Percentiles rank a stretch among this genome's conserved stretches.
These are phyloP conservation scores for Acanthamoeba sp. DNA, from an alignment of 208 protist species.

Conservation along the genomic window DNA sequence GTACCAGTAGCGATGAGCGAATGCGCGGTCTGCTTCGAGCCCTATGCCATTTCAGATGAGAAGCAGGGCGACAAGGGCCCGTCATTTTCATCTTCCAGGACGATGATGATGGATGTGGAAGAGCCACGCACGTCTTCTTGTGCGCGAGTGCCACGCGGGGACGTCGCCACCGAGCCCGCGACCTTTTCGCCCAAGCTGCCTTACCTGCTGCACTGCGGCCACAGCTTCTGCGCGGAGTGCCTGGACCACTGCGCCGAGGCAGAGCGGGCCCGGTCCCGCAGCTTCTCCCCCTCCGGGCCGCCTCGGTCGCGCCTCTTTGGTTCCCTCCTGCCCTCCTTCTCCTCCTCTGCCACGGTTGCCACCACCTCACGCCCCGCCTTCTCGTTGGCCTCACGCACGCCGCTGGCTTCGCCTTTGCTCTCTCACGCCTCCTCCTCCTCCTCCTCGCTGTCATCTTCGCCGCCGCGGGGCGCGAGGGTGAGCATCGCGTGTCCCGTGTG, in stretches of 20 bases:
- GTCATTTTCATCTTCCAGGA: no score
- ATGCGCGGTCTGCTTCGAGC: not conserved
- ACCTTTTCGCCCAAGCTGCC: not conserved
- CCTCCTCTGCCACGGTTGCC: not conserved
- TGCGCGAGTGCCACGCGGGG: no score
- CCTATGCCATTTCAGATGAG: not conserved
- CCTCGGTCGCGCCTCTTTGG: not conserved
- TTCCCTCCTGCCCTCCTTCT: not conserved
- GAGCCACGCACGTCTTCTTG: no score
- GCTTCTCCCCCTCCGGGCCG: not conserved
- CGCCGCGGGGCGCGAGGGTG: not conserved
- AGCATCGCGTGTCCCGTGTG: constrained; percentile 3
- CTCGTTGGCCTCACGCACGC: not conserved
- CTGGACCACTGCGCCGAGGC: not conserved
- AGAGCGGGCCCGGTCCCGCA: not conserved
- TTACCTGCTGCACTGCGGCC: constrained; percentile 5
- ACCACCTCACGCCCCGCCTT: not conserved
- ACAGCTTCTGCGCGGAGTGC: not conserved
- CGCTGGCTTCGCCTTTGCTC: not conserved
- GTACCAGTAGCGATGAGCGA: not conserved
- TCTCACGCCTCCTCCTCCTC: not conserved
- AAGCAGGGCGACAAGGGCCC: not conserved
- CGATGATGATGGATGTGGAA: not conserved
- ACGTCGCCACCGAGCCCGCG: not conserved
- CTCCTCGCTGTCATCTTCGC: not conserved